Evolutionary conservation across 495 filamentous ascomycete species (phyloP).

Genomic region (Aspergillus olivimuriae): DNA sequence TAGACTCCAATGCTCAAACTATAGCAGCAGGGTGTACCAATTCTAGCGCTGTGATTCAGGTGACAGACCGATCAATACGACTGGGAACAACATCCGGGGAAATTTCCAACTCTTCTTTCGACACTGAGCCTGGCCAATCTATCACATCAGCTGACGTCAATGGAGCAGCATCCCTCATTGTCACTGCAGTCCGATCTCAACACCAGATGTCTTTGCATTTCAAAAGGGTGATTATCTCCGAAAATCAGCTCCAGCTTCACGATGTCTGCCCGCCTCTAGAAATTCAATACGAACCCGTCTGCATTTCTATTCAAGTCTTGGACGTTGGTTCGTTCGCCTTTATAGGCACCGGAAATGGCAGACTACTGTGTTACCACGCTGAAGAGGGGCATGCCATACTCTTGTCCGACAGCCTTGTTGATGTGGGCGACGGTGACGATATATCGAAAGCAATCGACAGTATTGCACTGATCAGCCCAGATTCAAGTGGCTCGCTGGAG

Average conservation of each 20-base stretch:
- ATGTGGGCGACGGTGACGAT: conserved; percentile 14
- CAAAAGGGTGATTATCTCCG: conserved; percentile 10
- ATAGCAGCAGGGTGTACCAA: conserved; percentile 44
- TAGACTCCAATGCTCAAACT: conserved; percentile 47
- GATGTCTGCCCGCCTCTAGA: conserved; percentile 12
- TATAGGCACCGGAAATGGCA: conserved; percentile 32
- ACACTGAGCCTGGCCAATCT: conserved; percentile 13
- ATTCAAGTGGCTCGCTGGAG: conserved; percentile 4
- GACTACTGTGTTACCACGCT: conserved; percentile 24
- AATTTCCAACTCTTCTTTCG: conserved; percentile 10
- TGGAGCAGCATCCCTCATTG: conserved; percentile 19
- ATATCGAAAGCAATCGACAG: conserved; percentile 37
- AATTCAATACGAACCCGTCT: conserved; percentile 31
- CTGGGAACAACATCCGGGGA: conserved; percentile 23
- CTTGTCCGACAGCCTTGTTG: conserved; percentile 16
- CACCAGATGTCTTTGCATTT: conserved; percentile 19
- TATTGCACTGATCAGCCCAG: conserved; percentile 20
- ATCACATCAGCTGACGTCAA: conserved; percentile 28
- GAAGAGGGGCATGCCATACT: conserved; percentile 13
- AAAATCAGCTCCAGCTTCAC: conserved; percentile 10
- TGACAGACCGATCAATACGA: conserved; percentile 46
- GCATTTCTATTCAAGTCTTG: conserved; percentile 26
- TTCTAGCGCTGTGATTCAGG: conserved; percentile 43
- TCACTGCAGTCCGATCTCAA: conserved; percentile 19
- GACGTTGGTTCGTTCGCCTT: conserved; percentile 25